Evolutionary conservation across 768 basidiomycete species (phyloP), one percentile per base, ranked within the genome.

Genomic region (Polyporus arcularius): DNA sequence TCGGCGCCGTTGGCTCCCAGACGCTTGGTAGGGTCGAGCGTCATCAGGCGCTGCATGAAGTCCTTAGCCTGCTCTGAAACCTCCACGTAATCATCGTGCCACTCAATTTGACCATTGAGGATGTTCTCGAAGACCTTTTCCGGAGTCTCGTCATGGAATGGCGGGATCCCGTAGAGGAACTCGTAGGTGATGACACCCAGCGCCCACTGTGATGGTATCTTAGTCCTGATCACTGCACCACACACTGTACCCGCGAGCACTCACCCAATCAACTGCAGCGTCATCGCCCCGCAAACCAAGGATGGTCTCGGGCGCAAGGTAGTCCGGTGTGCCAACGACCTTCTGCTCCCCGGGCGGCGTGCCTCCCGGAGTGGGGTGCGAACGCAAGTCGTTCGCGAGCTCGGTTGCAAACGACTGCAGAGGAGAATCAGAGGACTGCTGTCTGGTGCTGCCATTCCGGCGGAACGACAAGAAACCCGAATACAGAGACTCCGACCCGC

Each of bases 121-220:
- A 98, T 98, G 71, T 98, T 98, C 76, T 97, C 96, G 68, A 99
- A 98, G 4, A 99, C 96, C 75, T 91, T 92, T 73, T 97, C 95
- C 0, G 97, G 96, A 8, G 92, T 92, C 61, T 98, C 95, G 50
- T 93, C 96, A 70, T 98, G 94, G 82, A 99, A 99, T 3, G 97
- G 97, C 30, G 97, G 97, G 38, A 95, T 85, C 4, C 97, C 96
- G 65, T 95, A 98, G 39, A 98, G 76, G 75, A 99, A 98, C 78
- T 99, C 97, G 72, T 99, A 98, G 32, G 94, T 92, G 72, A 99
- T 96, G 45, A 98, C 94, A 60, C 97, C 97, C 31, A 99, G 82
- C 11, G 97, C 96, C 97, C 97, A 99, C 97, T 97, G 72, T 65
- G 50, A 53, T 28, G 59, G 10, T 32, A 18, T 43, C 68, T 28